Evolutionary conservation across 2,329 filamentous ascomycete genomes (phyloP).

Genomic region (Sporothrix pseudoabietina): DNA sequence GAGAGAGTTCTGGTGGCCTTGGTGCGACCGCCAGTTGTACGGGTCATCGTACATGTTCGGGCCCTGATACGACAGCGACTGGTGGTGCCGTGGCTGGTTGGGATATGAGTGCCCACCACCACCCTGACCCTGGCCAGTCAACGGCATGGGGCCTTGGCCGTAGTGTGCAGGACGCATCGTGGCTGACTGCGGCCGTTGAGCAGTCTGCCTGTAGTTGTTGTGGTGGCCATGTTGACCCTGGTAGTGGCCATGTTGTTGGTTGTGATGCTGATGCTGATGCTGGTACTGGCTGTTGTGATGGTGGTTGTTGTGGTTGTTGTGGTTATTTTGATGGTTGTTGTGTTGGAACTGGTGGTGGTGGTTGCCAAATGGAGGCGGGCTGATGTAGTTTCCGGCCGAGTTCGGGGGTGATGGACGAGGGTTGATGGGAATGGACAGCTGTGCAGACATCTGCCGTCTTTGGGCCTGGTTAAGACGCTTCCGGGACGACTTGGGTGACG

Average conservation of each 20-base stretch:
- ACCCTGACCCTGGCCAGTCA: conserved; percentile 30
- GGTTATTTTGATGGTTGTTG: conserved; percentile 33
- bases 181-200: conserved; percentile 43
- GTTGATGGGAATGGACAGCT: conserved; percentile 60
- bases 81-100: conserved; percentile 40
- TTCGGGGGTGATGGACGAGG: conserved; percentile 44
- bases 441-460: conserved; percentile 62
- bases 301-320: conserved; percentile 28
- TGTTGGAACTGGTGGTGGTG: conserved; percentile 40
- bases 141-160: conserved; percentile 32
- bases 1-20: conserved; percentile 22
- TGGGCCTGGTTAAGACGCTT: conserved; percentile 66
- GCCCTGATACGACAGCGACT: conserved; percentile 42
- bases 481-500: conserved; percentile 36
- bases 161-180: conserved; percentile 39
- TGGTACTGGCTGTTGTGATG: conserved; percentile 18
- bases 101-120: conserved; percentile 31
- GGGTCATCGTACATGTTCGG: conserved; percentile 36
- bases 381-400: conserved; percentile 40
- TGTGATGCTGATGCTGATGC: conserved; percentile 16
- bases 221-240: conserved; percentile 17
- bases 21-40: conserved; percentile 38
- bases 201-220: conserved; percentile 36
- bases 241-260: conserved; percentile 33
- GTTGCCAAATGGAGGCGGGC: conserved; percentile 39